A percentile compares a stretch with the other conserved stretches of the same genome.
Evolutionary conservation across 192 early-diverging fungal species (phyloP).

Genomic region (Coemansia furcata): DNA sequence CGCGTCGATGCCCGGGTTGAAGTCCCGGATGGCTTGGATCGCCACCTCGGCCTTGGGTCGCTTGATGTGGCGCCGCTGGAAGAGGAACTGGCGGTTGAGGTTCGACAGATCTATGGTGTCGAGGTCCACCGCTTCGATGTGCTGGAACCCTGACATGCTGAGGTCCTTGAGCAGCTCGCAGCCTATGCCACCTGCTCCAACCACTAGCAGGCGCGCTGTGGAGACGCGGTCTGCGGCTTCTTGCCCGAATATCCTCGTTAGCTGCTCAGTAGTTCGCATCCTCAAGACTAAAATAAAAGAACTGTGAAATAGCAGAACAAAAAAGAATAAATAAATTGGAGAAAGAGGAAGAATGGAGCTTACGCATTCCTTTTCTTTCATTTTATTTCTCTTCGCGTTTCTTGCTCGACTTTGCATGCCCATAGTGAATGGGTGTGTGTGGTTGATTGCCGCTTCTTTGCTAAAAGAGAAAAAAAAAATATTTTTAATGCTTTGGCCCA

Average conservation of each 20-base stretch:
- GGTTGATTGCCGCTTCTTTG: too few relatives aligned
- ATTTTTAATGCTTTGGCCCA: not conserved
- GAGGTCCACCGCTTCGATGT: constrained; percentile 88
- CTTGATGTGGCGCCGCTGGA: constrained; percentile 90
- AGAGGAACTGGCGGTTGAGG: constrained; percentile 98
- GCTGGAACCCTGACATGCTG: constrained; percentile 79
- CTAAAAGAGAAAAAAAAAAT: constrained; percentile 30
- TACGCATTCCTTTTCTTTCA: too few relatives aligned
- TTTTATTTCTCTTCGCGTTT: too few relatives aligned
- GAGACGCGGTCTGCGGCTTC: constrained; percentile 12
- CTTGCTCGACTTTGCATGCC: too few relatives aligned
- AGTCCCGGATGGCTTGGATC: constrained; percentile 72
- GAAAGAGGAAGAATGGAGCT: too few relatives aligned
- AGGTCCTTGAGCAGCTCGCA: constrained; percentile 98
- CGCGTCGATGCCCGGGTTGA: constrained; percentile 75
- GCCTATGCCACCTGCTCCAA: constrained; percentile 94
- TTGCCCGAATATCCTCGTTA: constrained; percentile 29
- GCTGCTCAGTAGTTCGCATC: constrained; percentile 23
- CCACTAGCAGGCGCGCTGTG: constrained; percentile 57
- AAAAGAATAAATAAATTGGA: not conserved
- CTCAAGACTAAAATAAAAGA: not conserved
- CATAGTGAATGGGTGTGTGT: too few relatives aligned
- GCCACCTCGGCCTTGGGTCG: constrained; percentile 92
- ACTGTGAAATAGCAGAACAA: not conserved
- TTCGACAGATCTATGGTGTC: constrained; percentile 99